Base-by-base conservation (phyloP, 2,329 filamentous ascomycete genomes). In the Pseudogymnoascus sp. region DNA sequence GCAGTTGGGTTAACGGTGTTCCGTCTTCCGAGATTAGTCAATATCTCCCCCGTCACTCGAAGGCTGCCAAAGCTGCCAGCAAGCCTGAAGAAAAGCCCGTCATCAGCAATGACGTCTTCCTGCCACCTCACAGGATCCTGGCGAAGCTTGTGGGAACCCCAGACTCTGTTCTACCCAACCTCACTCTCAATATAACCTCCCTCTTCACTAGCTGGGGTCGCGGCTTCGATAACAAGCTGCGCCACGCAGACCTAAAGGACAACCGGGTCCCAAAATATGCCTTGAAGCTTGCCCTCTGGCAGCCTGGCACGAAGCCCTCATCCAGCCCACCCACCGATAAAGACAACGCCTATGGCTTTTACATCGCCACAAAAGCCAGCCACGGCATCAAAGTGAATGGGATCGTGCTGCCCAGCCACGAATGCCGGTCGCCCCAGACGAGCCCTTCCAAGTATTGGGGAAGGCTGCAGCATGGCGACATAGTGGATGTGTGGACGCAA, bases 131-230 rank as follows among this genome's bases (percentile, higher is more conserved):
- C 65, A 75, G 75, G 10, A 74, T 79, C 2, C 79, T 91, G 1
- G 91, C 89, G 7, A 83, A 84, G 62, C 77, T 96, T 13, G 82
- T 84, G 13, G 87, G 88, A 0, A 81, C 87, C 0, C 70, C 81
- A 0, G 85, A 84, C 13, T 96, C 92, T 0, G 81, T 84, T 64
- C 78, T 89, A 6, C 77, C 81, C 1, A 81, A 81, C 21, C 81
- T 90, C 23, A 83, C 82, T 0, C 79, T 96, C 33, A 81, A 82
- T 35, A 78, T 97, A 13, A 84, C 85, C 10, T 82, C 85, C 42
- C 84, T 86, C 3, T 76, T 90, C 67, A 85, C 88, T 0, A 88
- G 87, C 0, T 97, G 91, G 86, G 93, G 93, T 31, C 86, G 93
- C 26, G 83, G 84, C 0, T 78, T 76, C 0, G 79, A 82, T 19